Evolutionary conservation across 768 basidiomycete species (phyloP), one percentile per base, ranked within the genome.

Genomic region (Mycena maculata): DNA sequence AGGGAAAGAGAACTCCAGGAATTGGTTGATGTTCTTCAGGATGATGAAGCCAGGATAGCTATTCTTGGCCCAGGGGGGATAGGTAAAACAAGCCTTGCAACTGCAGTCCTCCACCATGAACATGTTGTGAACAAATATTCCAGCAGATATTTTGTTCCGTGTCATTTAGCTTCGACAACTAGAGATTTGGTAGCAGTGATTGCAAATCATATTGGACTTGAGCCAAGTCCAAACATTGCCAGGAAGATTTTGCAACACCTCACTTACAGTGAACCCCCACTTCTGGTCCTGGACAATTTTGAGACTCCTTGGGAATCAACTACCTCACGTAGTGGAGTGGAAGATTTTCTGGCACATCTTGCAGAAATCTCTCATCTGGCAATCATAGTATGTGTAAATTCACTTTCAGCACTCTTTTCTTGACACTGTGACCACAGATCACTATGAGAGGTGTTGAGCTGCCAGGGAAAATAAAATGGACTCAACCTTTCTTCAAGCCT

Each of bases 231-330:
- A 12, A 52, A 49, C 27, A 47, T 56, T 12, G 22, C 55, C 33
- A 56, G 31, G 18, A 36, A 30, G 23, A 15, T 68, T 13, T 18
- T 63, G 2, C 48, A 45, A 6, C 49, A 52, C 48, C 44, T 68
- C 23, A 41, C 25, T 1, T n/a, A 12, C 44, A 12, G 31, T n/a
- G 4, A 13, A 4, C 6, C 47, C 7, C 5, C 31, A 15, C 27
- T 65, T 15, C 27, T 65, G 30, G 56, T 65, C 10, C 36, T 65
- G 33, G 64, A 65, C 41, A 65, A 65, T n/a, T n/a, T n/a, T n/a
- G n/a, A n/a, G n/a, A n/a, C n/a, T n/a, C n/a, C n/a, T n/a, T n/a
- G n/a, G n/a, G 64, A 65, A 36, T 59, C 64, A 2, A 30, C 61
- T 1, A 6, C 42, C 12, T 22, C 45, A 20, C 42, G 55, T 7